Evolutionary conservation across 768 basidiomycete species (phyloP), one percentile per base, ranked within the genome.

Genomic region (Suillus clintonianus): DNA sequence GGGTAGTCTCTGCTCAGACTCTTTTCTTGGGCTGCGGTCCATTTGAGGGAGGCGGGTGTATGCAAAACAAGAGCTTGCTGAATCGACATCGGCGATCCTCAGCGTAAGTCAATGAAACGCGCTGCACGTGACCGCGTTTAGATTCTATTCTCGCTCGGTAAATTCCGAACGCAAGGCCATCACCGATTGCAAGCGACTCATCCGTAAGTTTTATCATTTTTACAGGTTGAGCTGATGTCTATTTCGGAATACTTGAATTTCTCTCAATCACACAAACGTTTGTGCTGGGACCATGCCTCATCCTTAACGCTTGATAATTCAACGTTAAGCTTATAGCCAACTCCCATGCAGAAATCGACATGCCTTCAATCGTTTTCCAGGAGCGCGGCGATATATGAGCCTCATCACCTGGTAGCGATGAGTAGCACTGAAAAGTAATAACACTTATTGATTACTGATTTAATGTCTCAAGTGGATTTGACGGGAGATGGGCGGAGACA

Each of bases 11-110:
- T 77, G 3, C 80, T 78, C 34, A 91, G 74, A 7, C 80, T 67
- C 64, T 86, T 86, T 69, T 89, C 89, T 65, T 91, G 89, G 0
- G 81, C 76, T 24, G 75, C 63, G 2, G 86, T 84, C 89, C 90
- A 90, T 71, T 73, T 75, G 47, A 77, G 71, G 64, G 27, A 68
- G 61, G 57, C 62, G 67, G n/a, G 63, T 50, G 59, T 74, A 17
- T 48, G 64, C 19, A 77, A 59, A 24, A 67, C 64, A 17, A 72
- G 27, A 15, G 73, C 54, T 51, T 51, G 50, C 32, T 36, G 69
- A 34, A 76, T 62, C 30, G 64, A 37, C 42, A 48, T 45, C 45
- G 45, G 39, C 59, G 59, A 34, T 34, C 36, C 9, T 37, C 10
- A 11, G 36, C 36, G 36, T 37, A 37, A 72, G 19, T 58, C 65